A percentile compares a stretch with the other conserved stretches of the same genome.
phyloP scores from a whole-genome alignment of 2,329 filamentous ascomycete genomes.

The Monilinia aucupariae region DNA sequence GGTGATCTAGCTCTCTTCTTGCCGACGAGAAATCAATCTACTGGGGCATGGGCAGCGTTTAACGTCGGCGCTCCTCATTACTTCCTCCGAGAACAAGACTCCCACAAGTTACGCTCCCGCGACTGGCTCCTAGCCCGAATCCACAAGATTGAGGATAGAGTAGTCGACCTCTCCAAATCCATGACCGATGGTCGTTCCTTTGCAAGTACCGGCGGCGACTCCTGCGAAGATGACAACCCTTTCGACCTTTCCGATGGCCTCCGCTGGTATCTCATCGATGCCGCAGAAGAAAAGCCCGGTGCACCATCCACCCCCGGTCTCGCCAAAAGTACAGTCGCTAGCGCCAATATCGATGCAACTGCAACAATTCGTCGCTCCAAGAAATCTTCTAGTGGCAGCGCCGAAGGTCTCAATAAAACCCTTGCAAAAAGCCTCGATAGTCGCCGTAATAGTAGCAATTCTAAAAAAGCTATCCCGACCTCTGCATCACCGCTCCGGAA shows the following conservation, averaged over 20 bases:
- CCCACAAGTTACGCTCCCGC: conserved; percentile 73
- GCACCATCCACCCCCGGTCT: conserved; percentile 89
- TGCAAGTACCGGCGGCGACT: conserved; percentile 49
- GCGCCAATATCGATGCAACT: conserved; percentile 79
- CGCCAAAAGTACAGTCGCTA: conserved; percentile 85
- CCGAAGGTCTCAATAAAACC: conserved; percentile 70
- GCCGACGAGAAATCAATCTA: conserved; percentile 88
- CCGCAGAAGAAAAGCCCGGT: conserved; percentile 83
- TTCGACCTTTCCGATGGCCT: conserved; percentile 94
- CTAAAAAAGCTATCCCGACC: conserved; percentile 63
- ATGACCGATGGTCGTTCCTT: conserved; percentile 46
- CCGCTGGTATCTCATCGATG: conserved; percentile 94
- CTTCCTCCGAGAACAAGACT: conserved; percentile 89
- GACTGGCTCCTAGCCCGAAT: conserved; percentile 98
- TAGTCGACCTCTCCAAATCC: conserved; percentile 85
- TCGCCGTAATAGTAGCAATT: conserved; percentile 79
- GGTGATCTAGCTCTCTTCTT: conserved; percentile 91
- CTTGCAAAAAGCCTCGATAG: conserved; percentile 86
- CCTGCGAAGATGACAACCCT: conserved; percentile 84
- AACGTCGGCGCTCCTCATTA: conserved; percentile 97
- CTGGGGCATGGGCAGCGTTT: conserved; percentile 95
- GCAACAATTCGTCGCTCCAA: conserved; percentile 57
- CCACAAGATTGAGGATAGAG: conserved; percentile 80
- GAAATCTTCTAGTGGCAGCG: conserved; percentile 45
- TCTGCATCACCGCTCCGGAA: conserved; percentile 24